phyloP scores from a whole-genome alignment of 257 asterid genomes.

The Penstemon eatonii region DNA sequence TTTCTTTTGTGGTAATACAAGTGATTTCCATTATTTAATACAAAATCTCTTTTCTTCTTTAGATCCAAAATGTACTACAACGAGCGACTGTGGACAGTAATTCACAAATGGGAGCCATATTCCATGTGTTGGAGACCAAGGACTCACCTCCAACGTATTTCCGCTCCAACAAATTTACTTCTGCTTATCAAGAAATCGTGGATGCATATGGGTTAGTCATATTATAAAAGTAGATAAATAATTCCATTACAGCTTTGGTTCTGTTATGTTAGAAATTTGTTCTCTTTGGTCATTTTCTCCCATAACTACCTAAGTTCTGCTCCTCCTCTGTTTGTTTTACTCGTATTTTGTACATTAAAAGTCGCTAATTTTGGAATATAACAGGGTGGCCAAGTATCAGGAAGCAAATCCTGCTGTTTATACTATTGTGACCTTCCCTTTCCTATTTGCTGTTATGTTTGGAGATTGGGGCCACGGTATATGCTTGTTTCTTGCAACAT shows the following conservation, averaged over 20 bases:
- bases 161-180: slow-evolving; percentile 56
- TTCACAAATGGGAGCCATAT: slow-evolving; percentile 59
- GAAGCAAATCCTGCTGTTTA: slow-evolving; percentile 70
- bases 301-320: not conserved
- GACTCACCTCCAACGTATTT: slow-evolving; percentile 67
- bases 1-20: slow-evolving; percentile 5
- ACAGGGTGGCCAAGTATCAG: slow-evolving; percentile 63
- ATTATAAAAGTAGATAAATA: not conserved
- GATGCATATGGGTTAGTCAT: slow-evolving; percentile 67
- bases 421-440: slow-evolving; percentile 62
- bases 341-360: slow-evolving; percentile 15
- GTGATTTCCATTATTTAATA: not conserved
- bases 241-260: too few species aligned
- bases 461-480: slow-evolving; percentile 83
- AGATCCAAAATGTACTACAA: slow-evolving; percentile 48
- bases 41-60: slow-evolving; percentile 15
- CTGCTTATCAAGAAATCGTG: slow-evolving; percentile 63
- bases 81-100: slow-evolving; percentile 52
- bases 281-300: not conserved
- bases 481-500: slow-evolving; percentile 54
- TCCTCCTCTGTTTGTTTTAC: not conserved
- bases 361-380: slow-evolving; percentile 4
- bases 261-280: not conserved
- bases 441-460: slow-evolving; percentile 69
- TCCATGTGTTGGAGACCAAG: slow-evolving; percentile 55